phyloP scores from a whole-genome alignment of 441 rosid genomes.

The Flueggea neowawraea region DNA sequence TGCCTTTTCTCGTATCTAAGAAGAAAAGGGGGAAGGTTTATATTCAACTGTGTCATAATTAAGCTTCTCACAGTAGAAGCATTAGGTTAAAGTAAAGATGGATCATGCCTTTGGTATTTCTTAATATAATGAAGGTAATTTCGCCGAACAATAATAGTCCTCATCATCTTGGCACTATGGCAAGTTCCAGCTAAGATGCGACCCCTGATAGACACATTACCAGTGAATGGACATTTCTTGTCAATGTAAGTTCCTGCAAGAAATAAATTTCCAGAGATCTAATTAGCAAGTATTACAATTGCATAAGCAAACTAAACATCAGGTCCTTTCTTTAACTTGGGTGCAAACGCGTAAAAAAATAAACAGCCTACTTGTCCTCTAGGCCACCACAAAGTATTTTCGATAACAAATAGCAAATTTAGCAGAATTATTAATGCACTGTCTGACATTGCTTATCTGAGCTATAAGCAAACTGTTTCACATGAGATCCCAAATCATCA shows the following conservation, averaged over 20 bases:
- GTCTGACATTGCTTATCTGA: too few species aligned
- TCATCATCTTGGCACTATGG: constrained; percentile 83
- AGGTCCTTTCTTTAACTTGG: too few species aligned
- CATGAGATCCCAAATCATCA: too few species aligned
- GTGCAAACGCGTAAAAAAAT: too few species aligned
- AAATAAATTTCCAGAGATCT: not conserved
- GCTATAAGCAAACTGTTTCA: too few species aligned
- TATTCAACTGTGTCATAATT: too few species aligned
- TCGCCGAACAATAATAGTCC: constrained; percentile 74
- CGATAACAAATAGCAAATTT: too few species aligned
- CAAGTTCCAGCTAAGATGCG: constrained; percentile 84
- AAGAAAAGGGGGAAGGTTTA: not conserved
- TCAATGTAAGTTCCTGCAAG: constrained; percentile 63
- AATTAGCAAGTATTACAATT: not conserved
- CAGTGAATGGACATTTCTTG: constrained; percentile 82
- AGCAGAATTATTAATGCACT: too few species aligned
- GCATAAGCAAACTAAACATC: not conserved
- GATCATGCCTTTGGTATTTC: constrained; percentile 69
- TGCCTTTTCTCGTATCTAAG: constrained; percentile 81
- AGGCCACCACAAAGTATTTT: too few species aligned
- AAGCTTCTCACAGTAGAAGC: too few species aligned
- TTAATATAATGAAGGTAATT: constrained; percentile 78
- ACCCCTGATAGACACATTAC: constrained; percentile 74
- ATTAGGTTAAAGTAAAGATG: not conserved
- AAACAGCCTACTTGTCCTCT: too few species aligned